Percentiles rank a stretch among this genome's conserved stretches.
These are phyloP conservation scores for Moricandia arvensis DNA, from an alignment of 345 rosid species.

Conservation along the genomic window DNA sequence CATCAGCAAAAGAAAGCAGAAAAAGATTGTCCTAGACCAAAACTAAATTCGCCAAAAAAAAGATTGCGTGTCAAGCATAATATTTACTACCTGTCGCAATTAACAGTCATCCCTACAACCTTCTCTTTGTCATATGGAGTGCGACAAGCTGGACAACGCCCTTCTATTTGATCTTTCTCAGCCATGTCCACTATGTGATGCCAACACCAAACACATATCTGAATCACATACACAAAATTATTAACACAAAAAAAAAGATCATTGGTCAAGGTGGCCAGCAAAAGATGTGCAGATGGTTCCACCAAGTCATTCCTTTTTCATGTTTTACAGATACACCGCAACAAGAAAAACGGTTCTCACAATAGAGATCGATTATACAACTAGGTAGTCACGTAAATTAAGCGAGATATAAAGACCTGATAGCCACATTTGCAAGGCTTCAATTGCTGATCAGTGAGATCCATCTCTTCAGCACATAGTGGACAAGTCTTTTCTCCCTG, in stretches of 20 bases:
- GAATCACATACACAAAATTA: slow-evolving; percentile 1
- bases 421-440: slow-evolving; percentile 93
- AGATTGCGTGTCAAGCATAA: background rate
- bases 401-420: slow-evolving; percentile 52
- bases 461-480: slow-evolving; percentile 85
- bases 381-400: no score
- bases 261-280: background rate
- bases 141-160: slow-evolving; percentile 94
- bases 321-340: no score
- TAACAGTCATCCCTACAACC: slow-evolving; percentile 75
- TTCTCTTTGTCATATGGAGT: slow-evolving; percentile 82
- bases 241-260: background rate
- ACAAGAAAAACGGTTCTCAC: no score
- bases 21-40: background rate
- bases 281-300: background rate
- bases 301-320: background rate
- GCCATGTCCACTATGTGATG: slow-evolving; percentile 95
- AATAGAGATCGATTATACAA: no score
- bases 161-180: slow-evolving; percentile 76
- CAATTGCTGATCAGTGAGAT: slow-evolving; percentile 79
- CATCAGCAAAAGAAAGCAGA: no score
- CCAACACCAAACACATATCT: slow-evolving; percentile 99
- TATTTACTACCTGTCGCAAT: slow-evolving; percentile 62
- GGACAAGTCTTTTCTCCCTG: slow-evolving; percentile 79
- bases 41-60: background rate